A percentile compares a stretch with the other conserved stretches of the same genome.
phyloP scores from a whole-genome alignment of 2,329 filamentous ascomycete genomes.

The Pseudogymnoascus sp. region DNA sequence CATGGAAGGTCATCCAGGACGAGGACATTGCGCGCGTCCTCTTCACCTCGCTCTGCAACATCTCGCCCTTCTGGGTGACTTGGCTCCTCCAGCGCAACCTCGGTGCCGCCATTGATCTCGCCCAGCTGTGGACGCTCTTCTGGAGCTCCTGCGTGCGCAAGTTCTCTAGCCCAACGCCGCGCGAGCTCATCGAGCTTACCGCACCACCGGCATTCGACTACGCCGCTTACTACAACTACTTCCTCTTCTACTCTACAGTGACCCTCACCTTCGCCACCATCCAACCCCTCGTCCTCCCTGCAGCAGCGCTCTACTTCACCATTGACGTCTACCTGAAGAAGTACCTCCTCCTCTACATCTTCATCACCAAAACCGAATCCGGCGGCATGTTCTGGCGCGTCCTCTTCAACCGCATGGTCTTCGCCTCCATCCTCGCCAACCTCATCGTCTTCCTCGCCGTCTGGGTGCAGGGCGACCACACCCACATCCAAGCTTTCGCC shows the following conservation, averaged over 20 bases:
- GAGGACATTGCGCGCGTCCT: constrained; percentile 54
- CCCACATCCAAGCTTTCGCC: constrained; percentile 53
- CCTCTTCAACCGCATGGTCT: constrained; percentile 86
- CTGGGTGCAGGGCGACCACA: constrained; percentile 55
- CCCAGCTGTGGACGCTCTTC: constrained; percentile 76
- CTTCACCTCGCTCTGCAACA: constrained; percentile 67
- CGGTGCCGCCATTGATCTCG: constrained; percentile 87
- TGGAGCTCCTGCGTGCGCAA: constrained; percentile 78
- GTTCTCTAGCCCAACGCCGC: constrained; percentile 78
- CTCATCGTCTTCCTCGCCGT: constrained; percentile 68
- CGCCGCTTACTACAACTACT: constrained; percentile 96
- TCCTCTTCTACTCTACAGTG: constrained; percentile 88
- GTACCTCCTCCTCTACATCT: constrained; percentile 88
- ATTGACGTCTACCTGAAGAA: constrained; percentile 90
- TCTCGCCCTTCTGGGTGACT: constrained; percentile 89
- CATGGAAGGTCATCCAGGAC: constrained; percentile 60
- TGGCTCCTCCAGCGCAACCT: constrained; percentile 90
- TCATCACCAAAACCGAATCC: constrained; percentile 93
- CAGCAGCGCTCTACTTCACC: constrained; percentile 81
- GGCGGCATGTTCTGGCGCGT: constrained; percentile 89
- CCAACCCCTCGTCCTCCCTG: constrained; percentile 78
- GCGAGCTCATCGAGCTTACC: constrained; percentile 85
- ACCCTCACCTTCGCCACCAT: constrained; percentile 76
- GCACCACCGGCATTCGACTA: constrained; percentile 92
- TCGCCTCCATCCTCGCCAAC: constrained; percentile 71